Evolutionary conservation across 768 basidiomycete species (phyloP).

Genomic region (Sarcomyxa edulis): DNA sequence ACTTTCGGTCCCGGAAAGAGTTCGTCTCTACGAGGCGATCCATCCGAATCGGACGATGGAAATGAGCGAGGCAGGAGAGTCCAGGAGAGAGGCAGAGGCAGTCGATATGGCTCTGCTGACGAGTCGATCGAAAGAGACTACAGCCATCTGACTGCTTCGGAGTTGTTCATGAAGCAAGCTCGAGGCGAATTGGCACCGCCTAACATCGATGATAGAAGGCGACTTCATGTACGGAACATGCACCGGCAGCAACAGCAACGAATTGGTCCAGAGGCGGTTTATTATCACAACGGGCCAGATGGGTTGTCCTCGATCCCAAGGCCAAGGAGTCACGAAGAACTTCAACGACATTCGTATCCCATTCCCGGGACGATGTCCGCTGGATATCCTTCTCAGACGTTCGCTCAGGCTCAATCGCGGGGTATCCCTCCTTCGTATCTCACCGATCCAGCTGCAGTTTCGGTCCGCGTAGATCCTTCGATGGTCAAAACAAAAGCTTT

Average conservation of each 20-base stretch:
- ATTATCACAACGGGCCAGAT: too few species aligned
- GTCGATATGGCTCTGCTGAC: too few species aligned
- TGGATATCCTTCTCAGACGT: slow-evolving; percentile 18
- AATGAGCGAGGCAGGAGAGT: not conserved
- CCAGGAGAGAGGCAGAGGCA: too few species aligned
- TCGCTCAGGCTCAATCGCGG: slow-evolving; percentile 20
- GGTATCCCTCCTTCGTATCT: too few species aligned
- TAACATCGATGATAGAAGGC: slow-evolving; percentile 20
- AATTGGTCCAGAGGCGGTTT: slow-evolving; percentile 24
- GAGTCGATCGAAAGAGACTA: too few species aligned
- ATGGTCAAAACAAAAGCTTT: slow-evolving; percentile 57
- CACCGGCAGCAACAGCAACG: slow-evolving; percentile 20
- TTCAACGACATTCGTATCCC: slow-evolving; percentile 26
- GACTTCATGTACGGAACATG: slow-evolving; percentile 11
- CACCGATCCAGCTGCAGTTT: too few species aligned
- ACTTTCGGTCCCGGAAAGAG: slow-evolving; percentile 8
- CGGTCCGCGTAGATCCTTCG: slow-evolving; percentile 15
- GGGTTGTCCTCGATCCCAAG: slow-evolving; percentile 12
- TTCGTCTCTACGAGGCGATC: slow-evolving; percentile 10
- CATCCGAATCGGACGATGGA: slow-evolving; percentile 5
- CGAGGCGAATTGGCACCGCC: slow-evolving; percentile 43
- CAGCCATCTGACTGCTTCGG: slow-evolving; percentile 62
- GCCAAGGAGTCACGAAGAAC: slow-evolving; percentile 25
- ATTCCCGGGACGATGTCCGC: slow-evolving; percentile 13
- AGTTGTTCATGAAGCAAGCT: slow-evolving; percentile 63